Evolutionary conservation across 768 basidiomycete genomes (phyloP), one percentile per base, ranked within the genome.

Genomic region (Lentinula sp.): DNA sequence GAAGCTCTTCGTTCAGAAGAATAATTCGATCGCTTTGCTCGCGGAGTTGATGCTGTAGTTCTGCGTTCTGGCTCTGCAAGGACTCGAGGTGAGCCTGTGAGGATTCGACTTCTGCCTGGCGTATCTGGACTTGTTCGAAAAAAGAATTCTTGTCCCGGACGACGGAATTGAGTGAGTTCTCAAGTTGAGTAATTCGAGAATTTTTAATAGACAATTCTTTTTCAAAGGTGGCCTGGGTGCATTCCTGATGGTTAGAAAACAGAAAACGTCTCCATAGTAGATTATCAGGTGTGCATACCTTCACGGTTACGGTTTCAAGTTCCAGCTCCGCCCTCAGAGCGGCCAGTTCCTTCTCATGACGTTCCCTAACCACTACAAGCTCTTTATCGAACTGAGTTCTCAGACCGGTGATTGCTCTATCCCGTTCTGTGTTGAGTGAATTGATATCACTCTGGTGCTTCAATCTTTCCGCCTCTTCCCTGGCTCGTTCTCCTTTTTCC

Each of bases 31-130:
- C 93, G 41, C 83, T 81, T 0, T 85, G 73, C 73, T 98, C 95
- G 42, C 88, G 85, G 0, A 95, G 76, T 68, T 95, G 93, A 72
- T 90, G 95, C 66, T 93, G 85, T 35, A 92, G 76, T 69, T 99
- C 97, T 2, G 87, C 85, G 51, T 86, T 88, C 67, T 91, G 88
- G 52, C 85, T 85, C 66, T 90, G 85, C 18, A 94, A 72, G 1
- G 82, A 81, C 65, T 94, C 92, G 2, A 88, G 77, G 64, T 90
- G 86, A 4, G 83, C 84, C 64, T 88, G 86, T 4, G 87, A 84
- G 1, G 91, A 89, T 73, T 99, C 97, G 10, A 90, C 72, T 68
- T 98, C 95, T 15, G 91, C 95, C 71, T 96, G 93, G 35, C 91
- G 87, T 51, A 89, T 67, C 72, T 98, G 94, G 3, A 94, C 78